Evolutionary conservation across 2,329 filamentous ascomycete species (phyloP), one percentile per base, ranked within the genome.

Genomic region (Cordyceps pruinosa): DNA sequence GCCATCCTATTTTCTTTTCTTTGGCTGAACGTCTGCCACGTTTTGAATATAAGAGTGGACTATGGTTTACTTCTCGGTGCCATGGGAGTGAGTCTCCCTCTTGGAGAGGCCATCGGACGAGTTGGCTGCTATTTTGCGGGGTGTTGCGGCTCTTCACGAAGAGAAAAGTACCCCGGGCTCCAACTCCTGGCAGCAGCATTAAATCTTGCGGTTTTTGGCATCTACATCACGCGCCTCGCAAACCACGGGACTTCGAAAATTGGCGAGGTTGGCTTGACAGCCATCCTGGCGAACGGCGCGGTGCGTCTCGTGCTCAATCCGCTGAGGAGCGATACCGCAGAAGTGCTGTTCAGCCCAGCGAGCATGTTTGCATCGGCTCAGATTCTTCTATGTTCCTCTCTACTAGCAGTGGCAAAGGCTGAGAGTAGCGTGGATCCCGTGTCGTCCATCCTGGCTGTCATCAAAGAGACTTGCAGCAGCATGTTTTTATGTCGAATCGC

Each of bases 81-180:
- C 10, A 28, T 30, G 7, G 46, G 28, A 13, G 26, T 59, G 17
- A 56, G 57, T 21, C 46, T 59, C 4, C 39, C 47, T 1, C 10
- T 56, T 5, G 57, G 57, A 13, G 57, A 59, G 47, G 57, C 46
- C 4, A 13, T 59, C 28, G 57, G 57, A 12, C 57, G 57, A 4
- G 21, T 57, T 15, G 57, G 57, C 15, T 59, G 57, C 46, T 57
- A 51, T 21, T 46, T 56, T 56, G 57, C 44, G 10, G 57, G 57
- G 23, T 59, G 57, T 34, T 59, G 57, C 15, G 39, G 51, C 26
- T 32, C 57, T 5, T 15, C 17, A 25, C 37, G 45, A 7, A 21
- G 15, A 12, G 32, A 51, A 25, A 28, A 44, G 17, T 37, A 52
- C n/a, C 57, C 52, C 2, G 19, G 19, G 3, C 15, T 59, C 17